A percentile compares a stretch with the other conserved stretches of the same genome.
Evolutionary conservation across 495 filamentous ascomycete species (phyloP).

Genomic region (Astrocystis sublimbata): DNA sequence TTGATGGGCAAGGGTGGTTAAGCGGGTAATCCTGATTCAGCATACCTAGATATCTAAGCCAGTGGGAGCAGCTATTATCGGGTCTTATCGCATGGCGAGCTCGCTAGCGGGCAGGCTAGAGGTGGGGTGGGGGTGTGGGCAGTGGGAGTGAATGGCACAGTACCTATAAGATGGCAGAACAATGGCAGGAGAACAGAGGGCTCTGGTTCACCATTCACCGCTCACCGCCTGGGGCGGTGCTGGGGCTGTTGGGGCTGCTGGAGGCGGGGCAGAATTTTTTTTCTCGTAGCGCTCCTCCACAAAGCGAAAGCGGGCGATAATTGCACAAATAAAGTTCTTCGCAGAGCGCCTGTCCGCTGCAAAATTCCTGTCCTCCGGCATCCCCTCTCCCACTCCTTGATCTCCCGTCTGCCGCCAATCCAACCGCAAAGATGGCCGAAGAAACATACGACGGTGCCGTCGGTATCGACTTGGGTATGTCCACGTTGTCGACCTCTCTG

Average conservation of each 20-base stretch:
- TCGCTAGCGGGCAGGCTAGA: neutral
- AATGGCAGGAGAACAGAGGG: too few species aligned
- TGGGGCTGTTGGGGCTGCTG: neutral
- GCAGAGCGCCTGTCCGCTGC: constrained; percentile 17
- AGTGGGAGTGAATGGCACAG: too few species aligned
- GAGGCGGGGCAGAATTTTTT: constrained; percentile 23
- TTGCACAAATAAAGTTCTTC: constrained; percentile 22
- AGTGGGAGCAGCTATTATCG: too few species aligned
- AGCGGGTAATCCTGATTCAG: constrained; percentile 6
- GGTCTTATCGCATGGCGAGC: constrained; percentile 5
- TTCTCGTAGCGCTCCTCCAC: constrained; percentile 18
- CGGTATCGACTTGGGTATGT: constrained; percentile 97
- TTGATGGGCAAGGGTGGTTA: too few species aligned
- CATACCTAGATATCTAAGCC: too few species aligned
- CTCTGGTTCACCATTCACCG: constrained; percentile 2
- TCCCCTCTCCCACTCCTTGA: constrained; percentile 21
- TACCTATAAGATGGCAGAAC: too few species aligned
- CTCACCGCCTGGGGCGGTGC: constrained; percentile 20
- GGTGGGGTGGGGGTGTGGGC: constrained; percentile 14
- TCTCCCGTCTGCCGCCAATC: constrained; percentile 26
- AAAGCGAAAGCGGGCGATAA: constrained; percentile 21
- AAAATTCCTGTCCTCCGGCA: constrained; percentile 21
- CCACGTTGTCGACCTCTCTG: neutral
- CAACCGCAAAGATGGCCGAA: constrained; percentile 76
- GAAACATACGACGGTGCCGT: constrained; percentile 99